Conservation (phyloP, 2,329 filamentous ascomycete genomes). For the Phoma herbarum region DNA sequence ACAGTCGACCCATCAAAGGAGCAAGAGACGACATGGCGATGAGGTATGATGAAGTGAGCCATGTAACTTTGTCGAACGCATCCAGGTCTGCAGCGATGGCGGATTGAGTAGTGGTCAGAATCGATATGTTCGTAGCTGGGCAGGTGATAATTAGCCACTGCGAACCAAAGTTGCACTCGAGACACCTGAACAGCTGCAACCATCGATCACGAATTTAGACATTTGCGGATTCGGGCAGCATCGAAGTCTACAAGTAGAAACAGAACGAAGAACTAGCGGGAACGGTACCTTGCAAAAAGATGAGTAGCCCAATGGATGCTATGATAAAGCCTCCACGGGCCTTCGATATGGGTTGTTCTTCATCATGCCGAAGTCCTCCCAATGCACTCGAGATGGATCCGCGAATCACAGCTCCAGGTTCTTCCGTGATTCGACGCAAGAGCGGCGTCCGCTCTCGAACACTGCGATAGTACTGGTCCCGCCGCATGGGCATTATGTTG, state of each 20-base stretch:
- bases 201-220: not conserved
- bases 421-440: slow-evolving; percentile 26
- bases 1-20: slow-evolving; percentile 75
- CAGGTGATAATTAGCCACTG: slow-evolving; percentile 31
- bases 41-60: slow-evolving; percentile 83
- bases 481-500: slow-evolving; percentile 12
- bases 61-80: slow-evolving; percentile 76
- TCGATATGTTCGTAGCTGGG: slow-evolving; percentile 74
- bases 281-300: slow-evolving; percentile 66
- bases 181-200: not conserved
- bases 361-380: slow-evolving; percentile 32
- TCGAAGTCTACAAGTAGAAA: not conserved
- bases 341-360: slow-evolving; percentile 34
- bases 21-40: slow-evolving; percentile 63
- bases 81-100: slow-evolving; percentile 77
- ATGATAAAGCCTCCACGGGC: slow-evolving; percentile 55
- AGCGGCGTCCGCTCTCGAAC: slow-evolving; percentile 21
- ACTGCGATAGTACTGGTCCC: slow-evolving; percentile 20
- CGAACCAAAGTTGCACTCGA: not conserved
- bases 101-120: slow-evolving; percentile 83
- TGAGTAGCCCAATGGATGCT: slow-evolving; percentile 63
- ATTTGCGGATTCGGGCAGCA: not conserved
- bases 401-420: slow-evolving; percentile 42
- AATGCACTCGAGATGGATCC: slow-evolving; percentile 32
- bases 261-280: not conserved